A percentile compares a stretch with the other conserved stretches of the same genome.
phyloP scores from a whole-genome alignment of 306 rosid genomes.

The Trifolium repens region DNA sequence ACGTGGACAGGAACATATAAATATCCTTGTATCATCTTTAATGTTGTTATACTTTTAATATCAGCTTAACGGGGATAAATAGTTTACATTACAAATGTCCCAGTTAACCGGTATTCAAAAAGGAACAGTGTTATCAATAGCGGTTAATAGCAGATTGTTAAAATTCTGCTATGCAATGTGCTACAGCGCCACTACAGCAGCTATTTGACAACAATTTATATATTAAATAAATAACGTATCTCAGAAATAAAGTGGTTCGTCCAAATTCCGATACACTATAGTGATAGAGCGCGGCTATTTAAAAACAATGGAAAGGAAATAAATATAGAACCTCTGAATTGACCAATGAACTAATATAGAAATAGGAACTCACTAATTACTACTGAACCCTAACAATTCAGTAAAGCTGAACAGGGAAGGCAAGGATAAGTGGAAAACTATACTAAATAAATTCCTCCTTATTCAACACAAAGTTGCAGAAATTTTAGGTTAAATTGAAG shows the following conservation, averaged over 20 bases:
- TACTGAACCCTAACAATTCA: conserved; percentile 12
- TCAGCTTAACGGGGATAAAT: background rate
- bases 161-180: no score
- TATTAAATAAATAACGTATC: no score
- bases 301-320: background rate
- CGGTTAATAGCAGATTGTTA: no score
- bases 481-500: conserved; percentile 3
- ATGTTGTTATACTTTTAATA: background rate
- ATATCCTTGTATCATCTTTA: background rate
- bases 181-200: no score
- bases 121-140: background rate
- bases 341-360: background rate
- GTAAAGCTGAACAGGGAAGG: background rate
- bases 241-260: no score
- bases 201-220: no score
- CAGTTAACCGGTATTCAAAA: background rate
- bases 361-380: conserved; percentile 4
- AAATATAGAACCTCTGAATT: conserved; percentile 17
- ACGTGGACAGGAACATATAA: background rate
- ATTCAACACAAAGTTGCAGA: background rate
- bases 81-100: conserved; percentile 2
- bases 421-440: background rate
- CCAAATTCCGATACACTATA: no score
- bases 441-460: background rate
- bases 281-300: conserved; percentile 13